phyloP scores from a whole-genome alignment of 1,284 basidiomycete species.

The Puccinia hordei region DNA sequence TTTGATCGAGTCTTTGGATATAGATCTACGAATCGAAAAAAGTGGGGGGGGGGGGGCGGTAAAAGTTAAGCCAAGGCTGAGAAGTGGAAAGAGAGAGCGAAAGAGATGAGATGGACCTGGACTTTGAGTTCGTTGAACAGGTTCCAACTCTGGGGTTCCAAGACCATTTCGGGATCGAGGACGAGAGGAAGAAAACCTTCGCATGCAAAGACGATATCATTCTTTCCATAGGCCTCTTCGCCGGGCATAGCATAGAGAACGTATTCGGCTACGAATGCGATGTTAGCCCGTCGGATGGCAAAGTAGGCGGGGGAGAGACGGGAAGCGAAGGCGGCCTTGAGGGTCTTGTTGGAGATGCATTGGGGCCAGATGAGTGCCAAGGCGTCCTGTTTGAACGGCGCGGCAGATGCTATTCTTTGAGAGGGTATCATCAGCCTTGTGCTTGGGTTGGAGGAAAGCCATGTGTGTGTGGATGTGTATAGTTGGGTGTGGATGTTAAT shows the following conservation, averaged over 20 bases:
- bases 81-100: not conserved
- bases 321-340: constrained; percentile 16
- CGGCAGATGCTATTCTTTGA: not conserved
- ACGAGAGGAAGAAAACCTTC: constrained; percentile 44
- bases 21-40: constrained; percentile 23
- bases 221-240: constrained; percentile 45
- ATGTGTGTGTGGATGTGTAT: no score
- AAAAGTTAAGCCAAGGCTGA: not conserved
- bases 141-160: constrained; percentile 38
- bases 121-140: constrained; percentile 49
- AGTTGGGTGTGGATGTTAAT: no score
- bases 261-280: constrained; percentile 41
- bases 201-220: constrained; percentile 49
- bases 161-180: constrained; percentile 15
- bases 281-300: constrained; percentile 32
- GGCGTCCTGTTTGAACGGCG: constrained; percentile 35
- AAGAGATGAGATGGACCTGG: constrained; percentile 15
- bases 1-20: constrained; percentile 46
- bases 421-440: not conserved
- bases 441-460: no score
- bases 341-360: constrained; percentile 30
- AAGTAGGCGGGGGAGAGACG: constrained; percentile 17
- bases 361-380: constrained; percentile 46
- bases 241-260: constrained; percentile 48
- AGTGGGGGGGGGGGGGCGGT: not conserved